Conservation (phyloP, 2,329 filamentous ascomycete species). For the Aspergillus neoniger region DNA sequence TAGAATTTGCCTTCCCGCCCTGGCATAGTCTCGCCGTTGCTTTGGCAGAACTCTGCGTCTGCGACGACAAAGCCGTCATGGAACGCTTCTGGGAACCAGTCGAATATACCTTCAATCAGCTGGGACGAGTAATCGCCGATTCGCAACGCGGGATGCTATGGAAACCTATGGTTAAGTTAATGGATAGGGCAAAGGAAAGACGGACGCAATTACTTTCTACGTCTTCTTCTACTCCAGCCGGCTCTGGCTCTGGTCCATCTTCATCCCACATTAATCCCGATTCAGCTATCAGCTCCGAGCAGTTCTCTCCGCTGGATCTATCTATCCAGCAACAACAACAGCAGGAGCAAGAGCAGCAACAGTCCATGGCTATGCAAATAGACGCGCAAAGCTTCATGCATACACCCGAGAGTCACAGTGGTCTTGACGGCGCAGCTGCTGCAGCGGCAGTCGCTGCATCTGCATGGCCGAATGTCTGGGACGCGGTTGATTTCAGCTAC, state of each 20-base stretch:
- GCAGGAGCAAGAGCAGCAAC: background rate
- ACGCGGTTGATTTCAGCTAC: conserved; percentile 25
- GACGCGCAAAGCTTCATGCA: background rate
- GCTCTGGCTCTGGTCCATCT: background rate
- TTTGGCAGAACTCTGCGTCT: conserved; percentile 35
- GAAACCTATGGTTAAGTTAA: conserved; percentile 34
- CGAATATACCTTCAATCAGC: conserved; percentile 26
- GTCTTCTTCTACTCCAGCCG: background rate
- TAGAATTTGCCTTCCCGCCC: conserved; percentile 31
- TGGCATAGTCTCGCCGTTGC: conserved; percentile 38
- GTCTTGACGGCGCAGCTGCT: too few species aligned
- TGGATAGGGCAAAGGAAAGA: conserved; percentile 27
- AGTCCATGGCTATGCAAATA: background rate
- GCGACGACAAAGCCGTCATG: conserved; percentile 22
- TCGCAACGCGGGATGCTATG: conserved; percentile 31
- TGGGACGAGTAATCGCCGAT: conserved; percentile 29
- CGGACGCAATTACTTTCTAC: conserved; percentile 10
- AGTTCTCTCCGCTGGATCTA: too few species aligned
- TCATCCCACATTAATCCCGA: too few species aligned
- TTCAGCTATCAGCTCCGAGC: too few species aligned
- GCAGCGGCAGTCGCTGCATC: too few species aligned
- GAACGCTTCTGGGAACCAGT: conserved; percentile 30
- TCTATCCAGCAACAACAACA: background rate
- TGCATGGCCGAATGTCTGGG: conserved; percentile 29
- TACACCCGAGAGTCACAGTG: background rate